Conservation (phyloP, 176 grass and related monocot genomes). For the Dactylis glomerata region DNA sequence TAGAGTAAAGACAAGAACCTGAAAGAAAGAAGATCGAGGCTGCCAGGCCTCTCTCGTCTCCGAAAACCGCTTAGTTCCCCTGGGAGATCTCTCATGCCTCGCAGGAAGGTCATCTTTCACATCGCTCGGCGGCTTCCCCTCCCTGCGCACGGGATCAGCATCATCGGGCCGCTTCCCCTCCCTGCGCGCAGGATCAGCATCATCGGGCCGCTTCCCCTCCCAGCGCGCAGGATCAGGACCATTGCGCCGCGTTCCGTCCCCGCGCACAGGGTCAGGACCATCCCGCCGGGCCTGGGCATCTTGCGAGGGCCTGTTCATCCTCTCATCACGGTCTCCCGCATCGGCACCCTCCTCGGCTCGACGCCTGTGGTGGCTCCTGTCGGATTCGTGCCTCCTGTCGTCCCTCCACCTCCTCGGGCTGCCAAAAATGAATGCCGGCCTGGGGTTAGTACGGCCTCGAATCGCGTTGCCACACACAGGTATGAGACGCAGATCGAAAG, state of each 20-base stretch:
- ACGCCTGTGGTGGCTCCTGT: slow-evolving; percentile 33
- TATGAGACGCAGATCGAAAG: background rate
- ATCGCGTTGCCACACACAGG: background rate
- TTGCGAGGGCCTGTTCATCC: slow-evolving; percentile 14
- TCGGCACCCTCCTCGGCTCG: slow-evolving; percentile 19
- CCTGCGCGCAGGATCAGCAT: background rate
- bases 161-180: slow-evolving; percentile 17
- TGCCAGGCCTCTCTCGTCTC: slow-evolving; percentile 36
- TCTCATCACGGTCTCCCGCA: slow-evolving; percentile 12
- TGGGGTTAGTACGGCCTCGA: background rate
- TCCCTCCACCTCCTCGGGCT: slow-evolving; percentile 50
- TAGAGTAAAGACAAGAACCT: slow-evolving; percentile 42
- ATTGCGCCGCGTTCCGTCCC: slow-evolving; percentile 8
- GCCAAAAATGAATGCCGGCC: background rate
- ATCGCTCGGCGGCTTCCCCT: slow-evolving; percentile 25
- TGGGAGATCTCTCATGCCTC: slow-evolving; percentile 40
- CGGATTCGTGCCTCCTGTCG: slow-evolving; percentile 46
- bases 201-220: slow-evolving; percentile 14
- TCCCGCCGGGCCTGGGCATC: slow-evolving; percentile 2
- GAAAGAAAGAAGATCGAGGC: slow-evolving; percentile 43
- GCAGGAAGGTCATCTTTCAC: slow-evolving; percentile 8
- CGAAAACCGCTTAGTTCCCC: slow-evolving; percentile 44
- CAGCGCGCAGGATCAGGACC: background rate
- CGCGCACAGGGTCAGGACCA: background rate
- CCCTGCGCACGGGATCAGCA: slow-evolving; percentile 6